Evolutionary conservation across 192 early-diverging fungal genomes (phyloP), one percentile per base, ranked within the genome.

Genomic region (Backusella sp.): DNA sequence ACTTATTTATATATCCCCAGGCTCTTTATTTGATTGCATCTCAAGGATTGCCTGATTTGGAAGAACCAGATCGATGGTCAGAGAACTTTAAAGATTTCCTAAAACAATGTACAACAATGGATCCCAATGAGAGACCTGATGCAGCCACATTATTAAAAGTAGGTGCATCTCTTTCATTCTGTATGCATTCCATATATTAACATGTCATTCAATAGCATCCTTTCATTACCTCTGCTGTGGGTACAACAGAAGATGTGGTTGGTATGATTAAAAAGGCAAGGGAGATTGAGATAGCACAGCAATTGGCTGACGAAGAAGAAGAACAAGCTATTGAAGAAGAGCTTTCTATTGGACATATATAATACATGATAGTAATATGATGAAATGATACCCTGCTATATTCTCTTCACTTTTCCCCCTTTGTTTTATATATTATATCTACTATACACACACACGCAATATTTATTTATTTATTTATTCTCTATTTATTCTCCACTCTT

Each of bases 1-100:
- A n/a, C 42, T 6, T 49, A 15, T 68, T 36, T 26, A 17, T 68
- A 19, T 68, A 9, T 68, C 17, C 9, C 26, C 6, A 89, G 72
- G 94, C 94, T 19, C 82, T 95, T 67, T 95, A 92, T 77, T 79
- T 95, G 72, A 95, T 95, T 86, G 95, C 94, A 11, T 93, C 94
- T 11, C 94, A 92, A 68, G 95, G 95, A 19, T 95, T 93, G 1
- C 95, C 94, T 26, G 89, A 84, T 70, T 82, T 96, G 37, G 89
- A 94, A 84, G 87, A 90, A 65, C 94, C 94, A 49, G 94, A 94
- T 73, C 85, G 78, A 36, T 82, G 90, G 79, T 90, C 92, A 28
- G 80, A 85, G 4, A 78, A 86, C 26, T 94, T 96, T 82, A 84
- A 89, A 59, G 91, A 92, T 78, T 96, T 96, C 84, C 82, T 96